Evolutionary conservation across 2,329 filamentous ascomycete genomes (phyloP).

Genomic region (Lecanicillium sp.): DNA sequence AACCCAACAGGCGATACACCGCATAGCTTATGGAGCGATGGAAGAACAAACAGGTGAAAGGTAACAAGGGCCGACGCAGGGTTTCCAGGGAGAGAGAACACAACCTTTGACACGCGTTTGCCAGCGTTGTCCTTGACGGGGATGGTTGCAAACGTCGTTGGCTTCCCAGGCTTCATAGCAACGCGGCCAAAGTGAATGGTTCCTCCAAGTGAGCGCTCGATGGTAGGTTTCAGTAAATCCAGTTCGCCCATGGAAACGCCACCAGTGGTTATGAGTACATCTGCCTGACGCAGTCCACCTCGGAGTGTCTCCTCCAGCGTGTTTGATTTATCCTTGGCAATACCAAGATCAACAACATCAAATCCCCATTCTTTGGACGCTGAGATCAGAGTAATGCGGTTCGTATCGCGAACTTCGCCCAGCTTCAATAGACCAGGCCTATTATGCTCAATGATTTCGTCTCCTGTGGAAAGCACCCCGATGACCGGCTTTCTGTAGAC

Average conservation of each 20-base stretch:
- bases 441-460: slow-evolving; percentile 79
- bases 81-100: slow-evolving; percentile 91
- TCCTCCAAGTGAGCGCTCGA: slow-evolving; percentile 81
- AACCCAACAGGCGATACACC: slow-evolving; percentile 63
- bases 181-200: slow-evolving; percentile 96
- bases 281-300: slow-evolving; percentile 61
- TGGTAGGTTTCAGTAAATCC: slow-evolving; percentile 90
- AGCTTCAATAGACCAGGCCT: slow-evolving; percentile 52
- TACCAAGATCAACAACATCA: slow-evolving; percentile 74
- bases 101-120: slow-evolving; percentile 53
- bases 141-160: slow-evolving; percentile 91
- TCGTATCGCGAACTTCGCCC: slow-evolving; percentile 90
- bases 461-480: slow-evolving; percentile 86
- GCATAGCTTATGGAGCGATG: slow-evolving; percentile 68
- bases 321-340: slow-evolving; percentile 66
- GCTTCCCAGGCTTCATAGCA: slow-evolving; percentile 96
- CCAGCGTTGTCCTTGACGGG: slow-evolving; percentile 54
- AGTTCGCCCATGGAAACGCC: slow-evolving; percentile 98
- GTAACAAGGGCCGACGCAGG: slow-evolving; percentile 90
- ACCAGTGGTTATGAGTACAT: slow-evolving; percentile 84
- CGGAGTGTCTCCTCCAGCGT: slow-evolving; percentile 72
- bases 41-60: slow-evolving; percentile 88
- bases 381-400: slow-evolving; percentile 78
- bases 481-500: slow-evolving; percentile 71
- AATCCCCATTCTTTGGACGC: slow-evolving; percentile 69